These are phyloP conservation scores for Aristolochia contorta DNA, from an alignment of 164 flowering plant species.

Conservation along the genomic window DNA sequence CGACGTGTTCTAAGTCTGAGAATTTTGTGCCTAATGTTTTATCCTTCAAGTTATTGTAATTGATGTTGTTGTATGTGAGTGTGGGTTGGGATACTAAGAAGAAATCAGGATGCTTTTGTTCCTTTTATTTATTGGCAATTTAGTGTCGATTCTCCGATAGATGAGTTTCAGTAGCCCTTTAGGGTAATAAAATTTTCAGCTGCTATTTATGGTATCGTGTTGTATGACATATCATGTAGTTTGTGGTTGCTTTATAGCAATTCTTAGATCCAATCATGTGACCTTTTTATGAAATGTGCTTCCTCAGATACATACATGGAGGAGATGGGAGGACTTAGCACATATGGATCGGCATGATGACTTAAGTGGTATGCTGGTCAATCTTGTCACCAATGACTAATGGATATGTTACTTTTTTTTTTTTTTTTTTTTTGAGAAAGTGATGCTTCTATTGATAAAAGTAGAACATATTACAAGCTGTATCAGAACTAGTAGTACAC, in stretches of 20 bases:
- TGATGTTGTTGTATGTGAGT: neutral
- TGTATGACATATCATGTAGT: neutral
- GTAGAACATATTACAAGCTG: no score
- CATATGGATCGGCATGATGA: constrained; percentile 57
- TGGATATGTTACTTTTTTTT: no score
- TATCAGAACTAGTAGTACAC: no score
- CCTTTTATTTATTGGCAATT: no score
- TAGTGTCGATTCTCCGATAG: no score
- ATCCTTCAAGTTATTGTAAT: neutral
- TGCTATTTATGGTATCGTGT: neutral
- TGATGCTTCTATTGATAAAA: no score
- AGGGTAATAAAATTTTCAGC: neutral
- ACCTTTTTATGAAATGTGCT: neutral
- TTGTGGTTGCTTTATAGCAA: neutral
- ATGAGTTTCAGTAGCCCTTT: neutral
- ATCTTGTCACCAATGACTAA: no score
- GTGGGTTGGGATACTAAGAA: neutral
- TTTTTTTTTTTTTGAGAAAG: no score
- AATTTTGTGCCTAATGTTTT: neutral
- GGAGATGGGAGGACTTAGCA: constrained; percentile 93
- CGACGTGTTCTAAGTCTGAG: neutral
- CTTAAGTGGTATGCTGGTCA: constrained; percentile 41
- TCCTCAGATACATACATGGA: constrained; percentile 85
- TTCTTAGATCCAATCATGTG: neutral
- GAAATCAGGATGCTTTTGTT: no score